Evolutionary conservation across 176 grass and related monocot species (phyloP), one percentile per base, ranked within the genome.

Genomic region (Ampelocalamus luodianensis): DNA sequence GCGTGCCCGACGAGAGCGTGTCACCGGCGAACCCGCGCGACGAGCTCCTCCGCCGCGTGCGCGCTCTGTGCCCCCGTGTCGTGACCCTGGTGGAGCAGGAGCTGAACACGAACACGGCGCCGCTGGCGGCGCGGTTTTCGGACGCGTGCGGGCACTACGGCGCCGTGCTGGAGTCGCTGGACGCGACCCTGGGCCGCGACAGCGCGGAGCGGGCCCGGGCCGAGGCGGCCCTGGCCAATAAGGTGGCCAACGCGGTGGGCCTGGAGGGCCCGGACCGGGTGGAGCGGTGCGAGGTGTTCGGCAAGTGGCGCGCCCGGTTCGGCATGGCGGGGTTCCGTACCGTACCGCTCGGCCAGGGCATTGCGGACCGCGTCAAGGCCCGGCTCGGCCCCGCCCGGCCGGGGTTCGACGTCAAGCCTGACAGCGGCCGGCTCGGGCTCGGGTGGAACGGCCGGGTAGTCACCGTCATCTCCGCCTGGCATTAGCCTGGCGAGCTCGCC

Each of bases 1-100:
- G 80, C 66, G 89, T 97, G 3, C 90, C 91, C 7, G 95, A 97
- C 76, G 95, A 97, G 76, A 97, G 95, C 75, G 95, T 97, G 20
- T 91, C 91, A 17, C 95, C 95, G 62, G 86, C 90, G 78, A 97
- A 97, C 71, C 95, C 95, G 6, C 91, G 95, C 22, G 95, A 97
- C 71, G 95, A 95, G 83, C 91, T 93, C 9, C 92, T 97, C 63
- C 92, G 95, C 37, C 92, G 90, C 20, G 92, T 97, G 26, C 91
- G 93, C 45, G 88, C 95, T 4, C 87, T 97, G 23, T 58, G 82
- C 26, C 92, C 95, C 1, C 83, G 68, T 42, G 79, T 97, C 3
- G 95, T 97, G 50, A 54, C 87, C 3, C 90, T 97, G 17, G 90
- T 93, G 4, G 95, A 97, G 90, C 95, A 95, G 59, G 95, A 97